Base-by-base conservation (phyloP, 768 basidiomycete genomes). In the Tylopilus subfusipes region DNA sequence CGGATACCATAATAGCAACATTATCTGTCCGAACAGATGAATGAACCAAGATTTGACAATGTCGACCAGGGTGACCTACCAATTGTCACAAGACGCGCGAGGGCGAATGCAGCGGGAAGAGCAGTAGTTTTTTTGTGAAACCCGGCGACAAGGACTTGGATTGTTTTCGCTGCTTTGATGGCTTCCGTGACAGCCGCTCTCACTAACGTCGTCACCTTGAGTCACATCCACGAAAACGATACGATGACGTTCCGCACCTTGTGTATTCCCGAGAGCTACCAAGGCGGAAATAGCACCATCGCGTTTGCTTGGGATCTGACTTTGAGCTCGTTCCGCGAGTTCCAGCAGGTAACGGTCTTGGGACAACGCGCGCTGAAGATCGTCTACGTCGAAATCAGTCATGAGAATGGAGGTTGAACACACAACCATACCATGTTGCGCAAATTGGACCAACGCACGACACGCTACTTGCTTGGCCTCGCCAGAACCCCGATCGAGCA, bases 401-500 rank as follows among this genome's bases (percentile, higher is more conserved):
- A 33, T 16, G 25, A n/a, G 25, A 30, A 10, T 14, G 6, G 22
- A 22, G 11, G 10, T 2, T 7, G 10, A 24, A 40, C 22, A 34
- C 6, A 6, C 22, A n/a, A n/a, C 18, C 52, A 11, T 51, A 68
- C 67, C 60, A 52, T 64, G 19, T 14, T 48, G 38, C 27, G 53
- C 57, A 16, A 68, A 67, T 11, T 43, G 16, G 24, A 58, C 39
- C 47, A 68, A 29, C 6, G 57, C 59, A 8, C 50, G 18, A 5
- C 62, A 54, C 0, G 57, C 36, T 0, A 56, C 56, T 30, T 57
- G 51, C 40, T 55, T 67, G 16, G 60, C 58, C 36, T 62, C 60
- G 0, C 57, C 54, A 16, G 67, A 68, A 36, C 57, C 64, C 14
- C 34, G 55, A 30, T 57, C 45, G 1, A 71, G 55, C 57, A 62